Percentiles rank a stretch among this genome's conserved stretches.
Conservation (phyloP, 768 basidiomycete species). For the Tricholoma sp. region DNA sequence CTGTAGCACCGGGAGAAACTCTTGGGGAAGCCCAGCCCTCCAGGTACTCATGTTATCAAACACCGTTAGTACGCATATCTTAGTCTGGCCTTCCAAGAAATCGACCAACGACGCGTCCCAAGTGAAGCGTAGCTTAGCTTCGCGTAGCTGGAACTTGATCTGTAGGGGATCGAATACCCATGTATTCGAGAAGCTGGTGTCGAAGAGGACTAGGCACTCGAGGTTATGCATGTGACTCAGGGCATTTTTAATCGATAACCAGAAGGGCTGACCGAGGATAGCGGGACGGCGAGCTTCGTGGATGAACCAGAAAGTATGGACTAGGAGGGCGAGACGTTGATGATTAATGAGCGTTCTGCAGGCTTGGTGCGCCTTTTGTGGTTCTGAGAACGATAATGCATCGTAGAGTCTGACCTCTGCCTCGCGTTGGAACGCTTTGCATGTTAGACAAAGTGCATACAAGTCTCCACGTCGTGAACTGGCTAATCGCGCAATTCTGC, state of each 20-base stretch:
- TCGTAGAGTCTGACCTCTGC: slow-evolving; percentile 46
- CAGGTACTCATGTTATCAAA: slow-evolving; percentile 20
- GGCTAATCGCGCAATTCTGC: slow-evolving; percentile 33
- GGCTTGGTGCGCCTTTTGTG: slow-evolving; percentile 27
- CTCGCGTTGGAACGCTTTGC: slow-evolving; percentile 40
- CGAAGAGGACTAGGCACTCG: slow-evolving; percentile 37
- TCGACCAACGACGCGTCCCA: slow-evolving; percentile 44
- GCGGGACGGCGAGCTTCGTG: slow-evolving; percentile 25
- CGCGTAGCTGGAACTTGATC: slow-evolving; percentile 40
- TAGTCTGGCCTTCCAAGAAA: slow-evolving; percentile 45
- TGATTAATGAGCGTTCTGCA: slow-evolving; percentile 32
- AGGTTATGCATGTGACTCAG: slow-evolving; percentile 41
- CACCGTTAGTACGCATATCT: slow-evolving; percentile 34
- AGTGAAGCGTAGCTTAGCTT: slow-evolving; percentile 40
- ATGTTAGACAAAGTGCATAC: slow-evolving; percentile 37
- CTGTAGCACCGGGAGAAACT: slow-evolving; percentile 34
- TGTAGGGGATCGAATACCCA: slow-evolving; percentile 42
- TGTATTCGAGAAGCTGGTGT: slow-evolving; percentile 30
- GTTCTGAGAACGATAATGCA: slow-evolving; percentile 31
- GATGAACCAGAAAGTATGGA: slow-evolving; percentile 39
- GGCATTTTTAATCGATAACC: slow-evolving; percentile 37
- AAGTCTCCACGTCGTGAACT: slow-evolving; percentile 30
- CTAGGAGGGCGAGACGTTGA: slow-evolving; percentile 33
- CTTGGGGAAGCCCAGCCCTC: slow-evolving; percentile 4
- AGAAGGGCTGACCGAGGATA: slow-evolving; percentile 30